A percentile compares a stretch with the other conserved stretches of the same genome.
phyloP scores from a whole-genome alignment of 2,329 filamentous ascomycete species.

The Xylogone sp. region DNA sequence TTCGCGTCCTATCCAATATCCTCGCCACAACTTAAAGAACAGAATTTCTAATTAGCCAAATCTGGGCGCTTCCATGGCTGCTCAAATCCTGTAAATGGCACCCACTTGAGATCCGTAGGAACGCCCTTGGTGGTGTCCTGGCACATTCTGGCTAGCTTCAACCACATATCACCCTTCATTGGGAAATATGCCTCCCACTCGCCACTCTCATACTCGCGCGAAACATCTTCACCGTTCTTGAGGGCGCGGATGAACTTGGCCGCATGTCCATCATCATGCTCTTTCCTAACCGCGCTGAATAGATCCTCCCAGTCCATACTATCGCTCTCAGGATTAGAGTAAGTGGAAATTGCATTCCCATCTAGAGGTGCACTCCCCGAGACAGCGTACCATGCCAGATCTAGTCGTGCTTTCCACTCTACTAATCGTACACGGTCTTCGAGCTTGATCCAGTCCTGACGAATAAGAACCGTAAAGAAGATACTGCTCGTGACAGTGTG shows the following conservation, averaged over 20 bases:
- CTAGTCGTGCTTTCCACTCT: conserved; percentile 75
- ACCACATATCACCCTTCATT: conserved; percentile 2
- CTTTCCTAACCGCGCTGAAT: conserved; percentile 39
- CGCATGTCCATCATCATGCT: conserved; percentile 73
- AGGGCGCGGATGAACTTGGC: conserved; percentile 71
- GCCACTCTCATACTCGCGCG: conserved; percentile 13
- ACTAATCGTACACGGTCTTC: conserved; percentile 64
- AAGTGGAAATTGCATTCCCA: conserved; percentile 52
- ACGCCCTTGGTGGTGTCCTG: conserved; percentile 1
- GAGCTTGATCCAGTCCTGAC: conserved; percentile 54
- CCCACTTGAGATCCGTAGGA: neutral
- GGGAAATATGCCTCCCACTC: neutral
- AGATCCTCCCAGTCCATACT: conserved; percentile 28
- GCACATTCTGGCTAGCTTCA: conserved; percentile 4
- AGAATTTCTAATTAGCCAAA: too few relatives aligned
- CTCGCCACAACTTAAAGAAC: too few relatives aligned
- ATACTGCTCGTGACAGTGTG: conserved; percentile 67
- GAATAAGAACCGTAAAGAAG: conserved; percentile 67
- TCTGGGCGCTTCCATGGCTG: too few relatives aligned
- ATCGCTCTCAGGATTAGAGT: conserved; percentile 41
- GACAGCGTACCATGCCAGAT: conserved; percentile 69
- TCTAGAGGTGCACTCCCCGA: conserved; percentile 59
- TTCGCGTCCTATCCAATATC: too few relatives aligned
- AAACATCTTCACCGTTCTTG: conserved; percentile 52
- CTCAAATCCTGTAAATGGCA: conserved; percentile 4